Evolutionary conservation across 495 filamentous ascomycete genomes (phyloP).

Genomic region (Hypoxylon intermedium): DNA sequence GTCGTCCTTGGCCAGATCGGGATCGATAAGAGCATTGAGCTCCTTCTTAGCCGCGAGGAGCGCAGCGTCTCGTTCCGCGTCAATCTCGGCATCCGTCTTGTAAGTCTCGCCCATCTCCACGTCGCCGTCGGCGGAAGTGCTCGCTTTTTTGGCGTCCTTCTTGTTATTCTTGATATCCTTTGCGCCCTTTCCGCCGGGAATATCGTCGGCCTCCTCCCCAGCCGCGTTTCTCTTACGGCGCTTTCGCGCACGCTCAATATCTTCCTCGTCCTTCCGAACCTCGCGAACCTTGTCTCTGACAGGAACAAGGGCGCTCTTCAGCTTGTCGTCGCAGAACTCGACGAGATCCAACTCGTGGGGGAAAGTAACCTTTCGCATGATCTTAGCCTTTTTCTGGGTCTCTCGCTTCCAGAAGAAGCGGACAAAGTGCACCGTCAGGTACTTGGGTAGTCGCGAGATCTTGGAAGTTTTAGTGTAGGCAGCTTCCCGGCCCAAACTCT

Average conservation of each 20-base stretch:
- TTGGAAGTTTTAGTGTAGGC: conserved; percentile 88
- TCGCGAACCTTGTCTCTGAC: conserved; percentile 95
- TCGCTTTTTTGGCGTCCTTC: conserved; percentile 34
- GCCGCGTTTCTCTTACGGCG: conserved; percentile 78
- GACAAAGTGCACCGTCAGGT: conserved; percentile 95
- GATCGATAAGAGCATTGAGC: conserved; percentile 74
- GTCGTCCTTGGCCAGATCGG: conserved; percentile 72
- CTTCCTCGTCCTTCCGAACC: conserved; percentile 90
- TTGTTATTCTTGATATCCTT: conserved; percentile 64
- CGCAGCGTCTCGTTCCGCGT: conserved; percentile 77
- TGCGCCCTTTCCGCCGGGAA: conserved; percentile 44
- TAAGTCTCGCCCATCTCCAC: conserved; percentile 74
- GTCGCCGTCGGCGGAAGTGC: conserved; percentile 60
- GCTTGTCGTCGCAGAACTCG: conserved; percentile 92
- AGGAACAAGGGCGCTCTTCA: conserved; percentile 81
- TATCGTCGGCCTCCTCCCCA: conserved; percentile 62
- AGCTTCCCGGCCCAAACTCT: conserved; percentile 75
- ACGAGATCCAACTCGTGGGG: conserved; percentile 90
- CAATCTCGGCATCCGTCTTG: conserved; percentile 93
- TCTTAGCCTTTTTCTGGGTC: conserved; percentile 97
- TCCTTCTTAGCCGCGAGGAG: conserved; percentile 84
- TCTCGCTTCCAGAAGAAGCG: conserved; percentile 97
- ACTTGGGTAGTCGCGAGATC: conserved; percentile 89
- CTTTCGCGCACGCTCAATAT: conserved; percentile 86
- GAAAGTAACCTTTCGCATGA: conserved; percentile 98